Percentiles rank a stretch among this genome's conserved stretches.
Conservation (phyloP, 106 monocot species). For the Acorus calamus region DNA sequence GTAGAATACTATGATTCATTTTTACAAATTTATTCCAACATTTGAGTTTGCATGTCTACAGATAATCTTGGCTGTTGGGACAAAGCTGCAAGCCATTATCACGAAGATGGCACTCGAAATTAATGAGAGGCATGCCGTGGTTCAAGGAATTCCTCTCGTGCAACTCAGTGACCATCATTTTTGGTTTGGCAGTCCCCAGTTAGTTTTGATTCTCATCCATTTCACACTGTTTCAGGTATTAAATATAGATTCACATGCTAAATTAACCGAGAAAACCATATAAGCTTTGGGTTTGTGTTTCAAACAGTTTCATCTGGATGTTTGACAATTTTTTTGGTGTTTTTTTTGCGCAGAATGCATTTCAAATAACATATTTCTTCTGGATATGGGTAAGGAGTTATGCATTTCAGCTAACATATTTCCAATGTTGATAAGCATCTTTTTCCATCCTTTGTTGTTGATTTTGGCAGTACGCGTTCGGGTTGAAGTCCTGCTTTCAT, state of each 20-base stretch:
- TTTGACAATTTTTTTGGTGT: neutral
- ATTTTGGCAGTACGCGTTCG: constrained; percentile 14
- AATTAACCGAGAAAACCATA: neutral
- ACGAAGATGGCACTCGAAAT: constrained; percentile 72
- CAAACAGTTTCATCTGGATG: neutral
- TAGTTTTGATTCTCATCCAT: constrained; percentile 59
- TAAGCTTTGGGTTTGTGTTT: neutral
- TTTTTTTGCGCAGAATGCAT: constrained; percentile 66
- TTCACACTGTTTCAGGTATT: constrained; percentile 70
- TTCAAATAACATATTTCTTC: constrained; percentile 70
- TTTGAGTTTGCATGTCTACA: constrained; percentile 11
- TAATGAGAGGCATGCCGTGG: constrained; percentile 48
- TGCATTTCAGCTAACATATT: neutral
- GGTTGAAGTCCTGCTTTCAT: constrained; percentile 19
- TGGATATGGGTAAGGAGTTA: constrained; percentile 75
- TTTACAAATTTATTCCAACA: neutral
- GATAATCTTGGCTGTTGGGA: constrained; percentile 71
- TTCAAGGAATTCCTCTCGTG: constrained; percentile 85
- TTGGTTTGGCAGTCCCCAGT: constrained; percentile 51
- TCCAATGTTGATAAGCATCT: neutral
- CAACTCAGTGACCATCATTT: constrained; percentile 61
- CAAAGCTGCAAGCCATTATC: constrained; percentile 72
- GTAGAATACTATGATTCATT: too few species aligned
- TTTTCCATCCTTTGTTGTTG: neutral
- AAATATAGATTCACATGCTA: neutral